phyloP scores from a whole-genome alignment of 169 alveolate genomes.

The Perkinsus olseni region DNA sequence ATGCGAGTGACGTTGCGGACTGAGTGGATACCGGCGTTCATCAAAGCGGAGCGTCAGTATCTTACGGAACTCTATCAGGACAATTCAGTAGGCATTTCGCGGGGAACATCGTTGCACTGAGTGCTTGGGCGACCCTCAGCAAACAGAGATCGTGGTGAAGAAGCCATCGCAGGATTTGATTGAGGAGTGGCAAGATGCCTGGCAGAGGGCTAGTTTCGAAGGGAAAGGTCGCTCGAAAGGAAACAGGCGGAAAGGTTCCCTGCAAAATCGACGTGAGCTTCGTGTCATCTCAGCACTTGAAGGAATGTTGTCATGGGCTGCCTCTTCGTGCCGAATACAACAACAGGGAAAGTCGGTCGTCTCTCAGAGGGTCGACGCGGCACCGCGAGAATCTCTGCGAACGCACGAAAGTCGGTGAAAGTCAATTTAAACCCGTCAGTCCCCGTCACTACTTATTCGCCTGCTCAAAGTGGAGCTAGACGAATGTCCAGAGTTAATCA shows the following conservation, averaged over 20 bases:
- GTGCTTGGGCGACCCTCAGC: neutral
- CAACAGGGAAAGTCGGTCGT: neutral
- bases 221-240: neutral
- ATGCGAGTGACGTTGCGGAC: neutral
- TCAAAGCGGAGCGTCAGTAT: neutral
- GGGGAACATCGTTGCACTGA: neutral
- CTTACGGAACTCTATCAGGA: neutral
- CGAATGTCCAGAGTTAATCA: neutral
- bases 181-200: neutral
- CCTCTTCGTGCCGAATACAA: too few relatives aligned
- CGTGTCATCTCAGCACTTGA: too few relatives aligned
- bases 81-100: neutral
- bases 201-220: neutral
- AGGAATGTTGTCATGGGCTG: too few relatives aligned
- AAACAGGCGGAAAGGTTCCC: neutral
- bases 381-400: neutral
- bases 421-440: neutral
- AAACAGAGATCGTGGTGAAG: neutral
- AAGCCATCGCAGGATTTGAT: neutral
- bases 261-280: too few relatives aligned
- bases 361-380: neutral
- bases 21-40: neutral
- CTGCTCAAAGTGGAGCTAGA: neutral
- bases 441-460: neutral
- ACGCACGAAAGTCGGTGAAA: neutral